These are phyloP conservation scores for Plasmopara halstedii DNA, from an alignment of 352 stramenopile species.

Conservation along the genomic window DNA sequence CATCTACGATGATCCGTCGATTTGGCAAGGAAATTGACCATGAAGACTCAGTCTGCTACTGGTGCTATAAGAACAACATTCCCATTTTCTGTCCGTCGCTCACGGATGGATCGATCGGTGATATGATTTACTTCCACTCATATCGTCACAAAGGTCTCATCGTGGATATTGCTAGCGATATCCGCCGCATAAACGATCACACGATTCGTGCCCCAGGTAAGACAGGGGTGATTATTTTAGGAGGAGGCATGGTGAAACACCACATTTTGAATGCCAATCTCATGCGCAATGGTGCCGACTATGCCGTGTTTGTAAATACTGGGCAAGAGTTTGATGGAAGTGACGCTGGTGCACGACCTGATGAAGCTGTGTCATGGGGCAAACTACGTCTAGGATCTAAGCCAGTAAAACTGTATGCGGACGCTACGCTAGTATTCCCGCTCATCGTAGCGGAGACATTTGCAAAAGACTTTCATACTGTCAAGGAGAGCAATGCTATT, in stretches of 20 bases:
- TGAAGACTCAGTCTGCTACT: constrained; percentile 98
- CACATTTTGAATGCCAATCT: constrained; percentile 99
- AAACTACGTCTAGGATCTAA: constrained; percentile 94
- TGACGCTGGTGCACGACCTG: constrained; percentile 95
- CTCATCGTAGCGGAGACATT: constrained; percentile 99
- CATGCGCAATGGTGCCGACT: constrained; percentile 99
- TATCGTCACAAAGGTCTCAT: constrained; percentile 98
- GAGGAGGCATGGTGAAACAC: constrained; percentile 97
- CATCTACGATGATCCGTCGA: constrained; percentile 95
- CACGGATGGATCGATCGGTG: constrained; percentile 98
- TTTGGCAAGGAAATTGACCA: constrained; percentile 98
- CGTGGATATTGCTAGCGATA: constrained; percentile 96
- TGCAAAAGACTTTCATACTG: constrained; percentile 89
- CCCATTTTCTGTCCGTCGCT: constrained; percentile 99
- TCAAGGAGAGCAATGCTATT: constrained; percentile 40
- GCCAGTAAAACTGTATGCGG: constrained; percentile 96
- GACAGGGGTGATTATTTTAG: constrained; percentile 98
- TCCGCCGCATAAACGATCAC: constrained; percentile 97
- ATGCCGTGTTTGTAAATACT: constrained; percentile 99
- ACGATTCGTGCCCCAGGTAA: constrained; percentile 90
- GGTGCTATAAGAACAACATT: constrained; percentile 99
- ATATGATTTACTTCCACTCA: constrained; percentile 99
- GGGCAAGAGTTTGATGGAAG: constrained; percentile 97
- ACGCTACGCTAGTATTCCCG: constrained; percentile 98
- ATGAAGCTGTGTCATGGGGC: constrained; percentile 99